These are phyloP conservation scores for Huntiella abstrusa DNA, from an alignment of 2,329 filamentous ascomycete species.

Conservation along the genomic window DNA sequence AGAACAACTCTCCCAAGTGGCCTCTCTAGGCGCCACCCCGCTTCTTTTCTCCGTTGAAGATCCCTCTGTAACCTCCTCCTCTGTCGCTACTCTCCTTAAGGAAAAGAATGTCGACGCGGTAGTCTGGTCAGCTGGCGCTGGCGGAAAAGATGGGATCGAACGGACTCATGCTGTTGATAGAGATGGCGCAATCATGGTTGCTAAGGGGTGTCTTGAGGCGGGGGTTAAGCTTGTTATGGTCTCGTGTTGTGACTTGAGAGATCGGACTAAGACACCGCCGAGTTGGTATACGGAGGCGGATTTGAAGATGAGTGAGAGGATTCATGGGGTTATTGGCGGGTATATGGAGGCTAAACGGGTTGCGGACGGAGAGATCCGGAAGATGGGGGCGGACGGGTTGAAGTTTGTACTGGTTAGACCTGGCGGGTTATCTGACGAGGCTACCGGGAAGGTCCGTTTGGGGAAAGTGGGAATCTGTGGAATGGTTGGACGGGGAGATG, in stretches of 20 bases:
- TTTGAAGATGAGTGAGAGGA: conserved; percentile 17
- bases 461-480: conserved; percentile 22
- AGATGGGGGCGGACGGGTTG: conserved; percentile 15
- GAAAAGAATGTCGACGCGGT: conserved; percentile 17
- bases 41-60: conserved; percentile 25
- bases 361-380: conserved; percentile 22
- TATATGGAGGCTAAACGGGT: conserved; percentile 25
- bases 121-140: conserved; percentile 18
- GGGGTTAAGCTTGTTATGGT: conserved; percentile 27
- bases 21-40: conserved; percentile 22
- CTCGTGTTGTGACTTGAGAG: conserved; percentile 26
- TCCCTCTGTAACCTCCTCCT: conserved; percentile 19
- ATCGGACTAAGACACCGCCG: conserved; percentile 20
- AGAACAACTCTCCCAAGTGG: conserved; percentile 19
- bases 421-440: conserved; percentile 21
- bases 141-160: conserved; percentile 16
- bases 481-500: conserved; percentile 24
- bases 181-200: conserved; percentile 25
- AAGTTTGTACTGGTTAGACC: conserved; percentile 28
- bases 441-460: conserved; percentile 21
- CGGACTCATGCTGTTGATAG: conserved; percentile 26
- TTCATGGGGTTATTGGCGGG: conserved; percentile 21
- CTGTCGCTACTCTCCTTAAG: conserved; percentile 21
- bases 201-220: conserved; percentile 29
- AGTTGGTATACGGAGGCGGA: conserved; percentile 25